These are phyloP conservation scores for Triadica sebifera DNA, from an alignment of 345 rosid genomes.

Conservation along the genomic window DNA sequence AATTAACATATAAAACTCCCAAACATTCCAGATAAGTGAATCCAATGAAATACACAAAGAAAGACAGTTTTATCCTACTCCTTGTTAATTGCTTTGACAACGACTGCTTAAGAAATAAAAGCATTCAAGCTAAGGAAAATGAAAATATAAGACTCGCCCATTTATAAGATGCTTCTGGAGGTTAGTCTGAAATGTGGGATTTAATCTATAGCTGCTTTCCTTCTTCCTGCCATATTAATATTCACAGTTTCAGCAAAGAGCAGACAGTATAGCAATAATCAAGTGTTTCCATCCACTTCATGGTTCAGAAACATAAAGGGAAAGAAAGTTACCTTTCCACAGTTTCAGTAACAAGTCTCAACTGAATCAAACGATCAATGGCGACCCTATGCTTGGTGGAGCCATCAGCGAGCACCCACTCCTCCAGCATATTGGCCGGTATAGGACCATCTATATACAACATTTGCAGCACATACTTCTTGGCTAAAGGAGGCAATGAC, in stretches of 20 bases:
- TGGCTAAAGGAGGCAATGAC: constrained; percentile 86
- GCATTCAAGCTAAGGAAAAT: not conserved
- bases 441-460: constrained; percentile 55
- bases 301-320: not conserved
- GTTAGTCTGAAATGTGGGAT: constrained; percentile 69
- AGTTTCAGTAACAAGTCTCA: constrained; percentile 54
- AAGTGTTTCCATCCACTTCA: not conserved
- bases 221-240: constrained; percentile 51
- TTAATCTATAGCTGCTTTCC: constrained; percentile 62
- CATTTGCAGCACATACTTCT: constrained; percentile 78
- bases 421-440: constrained; percentile 53
- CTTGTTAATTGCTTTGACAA: not conserved
- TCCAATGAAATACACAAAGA: not conserved
- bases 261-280: not conserved
- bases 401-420: constrained; percentile 80
- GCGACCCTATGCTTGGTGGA: constrained; percentile 76
- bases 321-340: constrained; percentile 44
- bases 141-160: constrained; percentile 47
- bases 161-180: constrained; percentile 66
- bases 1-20: not conserved
- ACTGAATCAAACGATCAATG: constrained; percentile 68
- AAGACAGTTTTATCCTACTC: not conserved
- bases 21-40: not conserved
- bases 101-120: not conserved
- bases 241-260: not conserved